Evolutionary conservation across 768 basidiomycete genomes (phyloP), one percentile per base, ranked within the genome.

Genomic region (Serendipita sp.): DNA sequence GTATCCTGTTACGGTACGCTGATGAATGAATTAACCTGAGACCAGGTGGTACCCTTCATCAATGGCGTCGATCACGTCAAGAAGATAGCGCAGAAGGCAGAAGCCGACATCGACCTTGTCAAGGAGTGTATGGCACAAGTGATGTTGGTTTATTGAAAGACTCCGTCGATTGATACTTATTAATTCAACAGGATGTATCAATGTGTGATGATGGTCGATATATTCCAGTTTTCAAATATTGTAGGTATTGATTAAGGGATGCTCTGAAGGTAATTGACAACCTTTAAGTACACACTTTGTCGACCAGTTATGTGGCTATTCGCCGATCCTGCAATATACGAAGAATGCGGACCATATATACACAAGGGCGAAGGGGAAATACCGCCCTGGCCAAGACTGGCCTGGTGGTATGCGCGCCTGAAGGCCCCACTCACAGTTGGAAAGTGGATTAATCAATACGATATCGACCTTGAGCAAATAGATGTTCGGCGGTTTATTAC

Each of bases 191-290:
- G 91, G 48, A 96, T 92, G 70, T 97, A 98, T 72, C 91, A 96
- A 75, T 92, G 94, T 45, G 84, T 96, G 67, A 92, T 98, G 88
- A 88, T 85, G 67, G 84, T 94, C 63, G 96, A 99, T 75, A 91
- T 98, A 48, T 99, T 99, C 72, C 94, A 96, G 72, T 95, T 87
- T 73, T 92, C 92, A 15, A 98, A 98, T 73, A 91, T 95, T 10
- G 55, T 60, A 18, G 8, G 55, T 60, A 27, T 10, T 33, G 13
- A 37, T 36, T 60, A 23, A n/a, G 10, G 16, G 55, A 37, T 4
- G 4, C 4, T 10, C 27, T n/a, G 10, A 8, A 36, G 55, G 16
- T 31, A 27, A n/a, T 36, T 23, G n/a, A 23, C 36, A 11, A 11
- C 55, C 16, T 16, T 4, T 5, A n/a, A 60, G 85, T 99, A 99